A percentile compares a stretch with the other conserved stretches of the same genome.
Conservation (phyloP, 2,329 filamentous ascomycete genomes). For the Dichotomopilus funicola region DNA sequence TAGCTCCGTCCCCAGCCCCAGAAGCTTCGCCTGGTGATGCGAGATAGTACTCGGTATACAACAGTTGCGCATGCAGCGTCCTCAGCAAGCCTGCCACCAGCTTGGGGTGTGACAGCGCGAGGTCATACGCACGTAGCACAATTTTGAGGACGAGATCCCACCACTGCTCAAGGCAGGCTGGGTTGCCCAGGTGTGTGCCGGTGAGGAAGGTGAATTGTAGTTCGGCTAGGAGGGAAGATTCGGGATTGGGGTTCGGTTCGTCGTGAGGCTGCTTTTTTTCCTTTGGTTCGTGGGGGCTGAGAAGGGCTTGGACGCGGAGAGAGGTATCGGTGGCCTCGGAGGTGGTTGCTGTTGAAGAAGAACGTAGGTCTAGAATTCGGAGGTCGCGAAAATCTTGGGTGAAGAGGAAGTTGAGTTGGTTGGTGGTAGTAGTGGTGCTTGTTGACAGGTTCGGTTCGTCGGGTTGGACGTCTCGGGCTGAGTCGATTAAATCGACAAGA, state of each 20-base stretch:
- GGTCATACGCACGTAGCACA: slow-evolving; percentile 43
- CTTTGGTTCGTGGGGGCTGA: slow-evolving; percentile 23
- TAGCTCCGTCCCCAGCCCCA: no score
- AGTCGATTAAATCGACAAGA: slow-evolving; percentile 49
- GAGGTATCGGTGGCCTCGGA: slow-evolving; percentile 39
- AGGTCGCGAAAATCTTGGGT: slow-evolving; percentile 39
- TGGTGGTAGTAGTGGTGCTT: slow-evolving; percentile 28
- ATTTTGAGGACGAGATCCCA: slow-evolving; percentile 48
- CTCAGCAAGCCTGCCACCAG: slow-evolving; percentile 44
- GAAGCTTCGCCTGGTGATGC: slow-evolving; percentile 12
- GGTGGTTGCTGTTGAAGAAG: slow-evolving; percentile 16
- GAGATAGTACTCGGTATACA: slow-evolving; percentile 45
- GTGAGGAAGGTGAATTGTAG: slow-evolving; percentile 54
- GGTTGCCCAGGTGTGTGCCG: slow-evolving; percentile 51
- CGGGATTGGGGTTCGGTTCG: slow-evolving; percentile 4
- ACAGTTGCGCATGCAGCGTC: slow-evolving; percentile 48
- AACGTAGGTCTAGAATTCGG: slow-evolving; percentile 28
- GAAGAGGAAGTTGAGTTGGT: slow-evolving; percentile 44
- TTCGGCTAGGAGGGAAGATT: slow-evolving; percentile 49
- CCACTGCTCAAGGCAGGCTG: slow-evolving; percentile 57
- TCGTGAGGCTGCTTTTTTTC: slow-evolving; percentile 15
- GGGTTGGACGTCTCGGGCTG: slow-evolving; percentile 38
- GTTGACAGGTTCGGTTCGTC: not conserved
- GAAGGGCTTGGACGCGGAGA: slow-evolving; percentile 37
- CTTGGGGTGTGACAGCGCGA: slow-evolving; percentile 37